Conservation (phyloP, 2,329 filamentous ascomycete species). For the Xylaria sp. region DNA sequence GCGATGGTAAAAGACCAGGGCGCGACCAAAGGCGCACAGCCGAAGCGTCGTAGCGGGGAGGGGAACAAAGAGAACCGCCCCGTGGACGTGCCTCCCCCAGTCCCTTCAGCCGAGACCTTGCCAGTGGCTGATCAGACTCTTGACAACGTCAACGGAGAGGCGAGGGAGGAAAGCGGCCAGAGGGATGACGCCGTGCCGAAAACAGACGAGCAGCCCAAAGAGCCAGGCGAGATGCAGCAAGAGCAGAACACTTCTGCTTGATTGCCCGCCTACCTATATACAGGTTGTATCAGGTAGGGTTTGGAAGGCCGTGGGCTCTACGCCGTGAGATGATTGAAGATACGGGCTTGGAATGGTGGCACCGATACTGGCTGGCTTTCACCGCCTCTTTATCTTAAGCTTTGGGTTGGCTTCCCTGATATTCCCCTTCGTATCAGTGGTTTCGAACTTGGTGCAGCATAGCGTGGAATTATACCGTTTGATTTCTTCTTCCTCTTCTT, state of each 20-base stretch:
- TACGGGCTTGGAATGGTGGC: slow-evolving; percentile 5
- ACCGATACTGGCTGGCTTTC: slow-evolving; percentile 24
- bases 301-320: neutral
- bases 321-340: neutral
- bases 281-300: neutral
- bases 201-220: slow-evolving; percentile 18
- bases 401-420: slow-evolving; percentile 25
- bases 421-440: slow-evolving; percentile 12
- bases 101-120: slow-evolving; percentile 2
- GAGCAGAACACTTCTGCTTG: neutral
- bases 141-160: neutral
- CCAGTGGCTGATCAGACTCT: slow-evolving; percentile 1
- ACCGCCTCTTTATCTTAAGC: slow-evolving; percentile 7
- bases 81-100: slow-evolving; percentile 2
- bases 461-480: slow-evolving; percentile 26
- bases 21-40: slow-evolving; percentile 46
- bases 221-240: neutral
- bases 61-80: slow-evolving; percentile 61
- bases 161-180: neutral
- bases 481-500: neutral
- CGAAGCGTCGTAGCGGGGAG: slow-evolving; percentile 40
- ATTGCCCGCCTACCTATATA: neutral
- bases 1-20: slow-evolving; percentile 41
- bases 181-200: slow-evolving; percentile 25
- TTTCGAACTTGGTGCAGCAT: slow-evolving; percentile 32